Percentiles rank a stretch among this genome's conserved stretches.
Conservation (phyloP, 768 basidiomycete genomes). For the Crassisporium funariophilum region DNA sequence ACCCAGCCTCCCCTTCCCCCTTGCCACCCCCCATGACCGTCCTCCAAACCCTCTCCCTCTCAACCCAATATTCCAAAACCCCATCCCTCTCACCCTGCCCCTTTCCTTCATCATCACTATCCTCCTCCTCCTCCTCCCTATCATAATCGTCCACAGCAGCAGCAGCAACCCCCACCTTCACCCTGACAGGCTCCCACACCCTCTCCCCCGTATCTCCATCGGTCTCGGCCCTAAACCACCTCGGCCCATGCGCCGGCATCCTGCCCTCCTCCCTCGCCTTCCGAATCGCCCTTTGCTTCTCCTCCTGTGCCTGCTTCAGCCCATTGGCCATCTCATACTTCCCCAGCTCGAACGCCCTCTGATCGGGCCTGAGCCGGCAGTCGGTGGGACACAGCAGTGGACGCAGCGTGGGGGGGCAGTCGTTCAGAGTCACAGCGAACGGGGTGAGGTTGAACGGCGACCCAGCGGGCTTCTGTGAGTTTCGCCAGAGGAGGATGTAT, state of each 20-base stretch:
- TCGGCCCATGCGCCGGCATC: slow-evolving; percentile 69
- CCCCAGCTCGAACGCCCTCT: slow-evolving; percentile 91
- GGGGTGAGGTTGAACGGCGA: slow-evolving; percentile 96
- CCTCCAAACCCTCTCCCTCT: slow-evolving; percentile 68
- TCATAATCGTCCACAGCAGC: no score
- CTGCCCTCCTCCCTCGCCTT: slow-evolving; percentile 75
- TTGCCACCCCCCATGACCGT: no score
- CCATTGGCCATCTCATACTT: slow-evolving; percentile 82
- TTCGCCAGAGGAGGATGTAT: slow-evolving; percentile 89
- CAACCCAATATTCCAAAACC: slow-evolving; percentile 79
- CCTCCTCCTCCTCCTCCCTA: no score
- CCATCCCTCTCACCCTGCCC: slow-evolving; percentile 36
- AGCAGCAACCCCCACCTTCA: slow-evolving; percentile 11
- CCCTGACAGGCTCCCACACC: slow-evolving; percentile 75
- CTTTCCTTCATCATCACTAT: slow-evolving; percentile 36
- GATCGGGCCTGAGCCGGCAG: slow-evolving; percentile 90
- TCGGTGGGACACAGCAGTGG: slow-evolving; percentile 87
- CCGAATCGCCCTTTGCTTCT: slow-evolving; percentile 75
- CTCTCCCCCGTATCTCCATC: slow-evolving; percentile 90
- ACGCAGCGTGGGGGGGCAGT: slow-evolving; percentile 71
- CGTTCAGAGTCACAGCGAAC: slow-evolving; percentile 90
- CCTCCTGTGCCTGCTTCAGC: slow-evolving; percentile 81
- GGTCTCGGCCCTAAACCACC: slow-evolving; percentile 85
- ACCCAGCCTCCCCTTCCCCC: slow-evolving; percentile 31
- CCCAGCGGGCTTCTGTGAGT: slow-evolving; percentile 74